Evolutionary conservation across 1,284 basidiomycete genomes (phyloP).

Genomic region (Ceratobasidium theobromae): DNA sequence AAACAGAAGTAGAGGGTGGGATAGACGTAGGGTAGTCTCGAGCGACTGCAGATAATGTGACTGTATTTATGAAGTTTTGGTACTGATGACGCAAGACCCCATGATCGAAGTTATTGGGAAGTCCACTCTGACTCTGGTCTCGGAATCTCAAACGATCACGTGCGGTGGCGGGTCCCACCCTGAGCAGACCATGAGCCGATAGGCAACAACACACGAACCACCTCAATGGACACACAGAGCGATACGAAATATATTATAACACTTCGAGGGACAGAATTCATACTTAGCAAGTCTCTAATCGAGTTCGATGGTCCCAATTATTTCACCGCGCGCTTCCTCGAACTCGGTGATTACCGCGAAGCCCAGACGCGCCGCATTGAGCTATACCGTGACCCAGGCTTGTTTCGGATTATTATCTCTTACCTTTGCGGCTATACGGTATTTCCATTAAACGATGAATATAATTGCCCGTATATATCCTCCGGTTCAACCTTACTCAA

Average conservation of each 20-base stretch:
- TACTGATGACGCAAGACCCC: no score
- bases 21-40: no score
- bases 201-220: no score
- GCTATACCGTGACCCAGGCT: background rate
- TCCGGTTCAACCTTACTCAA: background rate
- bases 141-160: no score
- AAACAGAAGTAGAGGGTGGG: no score
- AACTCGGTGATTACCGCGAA: background rate
- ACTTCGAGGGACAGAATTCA: background rate
- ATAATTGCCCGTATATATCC: background rate
- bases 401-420: background rate
- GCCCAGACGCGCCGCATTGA: background rate
- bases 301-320: slow-evolving; percentile 3
- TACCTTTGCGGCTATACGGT: background rate
- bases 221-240: no score
- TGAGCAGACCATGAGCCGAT: no score
- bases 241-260: background rate
- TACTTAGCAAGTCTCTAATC: background rate
- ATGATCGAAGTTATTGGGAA: no score
- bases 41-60: no score
- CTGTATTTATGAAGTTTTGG: no score
- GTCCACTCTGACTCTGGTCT: no score
- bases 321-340: background rate
- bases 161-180: no score
- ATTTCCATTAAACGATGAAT: background rate